phyloP scores from a whole-genome alignment of 1,284 basidiomycete species.

The Austropuccinia psidii region DNA sequence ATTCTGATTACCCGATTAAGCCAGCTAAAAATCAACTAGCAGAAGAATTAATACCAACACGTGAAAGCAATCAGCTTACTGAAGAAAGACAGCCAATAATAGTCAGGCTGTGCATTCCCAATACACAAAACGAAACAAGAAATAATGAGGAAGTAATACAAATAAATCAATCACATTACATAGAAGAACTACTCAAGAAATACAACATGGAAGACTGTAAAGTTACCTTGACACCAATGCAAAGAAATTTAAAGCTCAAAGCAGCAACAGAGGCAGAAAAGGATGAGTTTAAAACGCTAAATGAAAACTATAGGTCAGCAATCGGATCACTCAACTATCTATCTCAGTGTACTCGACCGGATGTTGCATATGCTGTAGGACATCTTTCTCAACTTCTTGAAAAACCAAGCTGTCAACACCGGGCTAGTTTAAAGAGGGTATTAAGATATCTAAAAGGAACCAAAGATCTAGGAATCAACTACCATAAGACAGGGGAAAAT shows the following conservation, averaged over 20 bases:
- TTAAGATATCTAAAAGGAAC: conserved; percentile 28
- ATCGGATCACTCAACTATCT: conserved; percentile 24
- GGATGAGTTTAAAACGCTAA: background rate
- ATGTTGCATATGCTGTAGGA: conserved; percentile 26
- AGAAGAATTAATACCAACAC: no score
- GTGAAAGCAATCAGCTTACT: no score
- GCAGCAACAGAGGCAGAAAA: conserved; percentile 18
- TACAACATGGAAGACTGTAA: conserved; percentile 21
- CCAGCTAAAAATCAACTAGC: no score
- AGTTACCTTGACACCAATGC: conserved; percentile 20
- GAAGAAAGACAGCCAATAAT: no score
- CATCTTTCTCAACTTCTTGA: conserved; percentile 23
- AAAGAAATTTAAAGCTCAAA: conserved; percentile 16
- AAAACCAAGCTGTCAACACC: conserved; percentile 8
- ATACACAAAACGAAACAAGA: no score
- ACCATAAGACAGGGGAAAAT: background rate
- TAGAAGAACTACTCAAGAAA: background rate
- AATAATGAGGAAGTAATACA: no score
- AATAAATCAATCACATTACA: background rate
- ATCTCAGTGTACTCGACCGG: conserved; percentile 27
- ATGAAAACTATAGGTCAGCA: conserved; percentile 10
- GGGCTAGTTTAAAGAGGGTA: conserved; percentile 10
- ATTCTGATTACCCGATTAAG: no score
- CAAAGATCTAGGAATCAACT: background rate
- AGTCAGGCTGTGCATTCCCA: no score